A percentile compares a stretch with the other conserved stretches of the same genome.
Conservation (phyloP, 2,329 filamentous ascomycete genomes). For the Macrophomina phaseolina region DNA sequence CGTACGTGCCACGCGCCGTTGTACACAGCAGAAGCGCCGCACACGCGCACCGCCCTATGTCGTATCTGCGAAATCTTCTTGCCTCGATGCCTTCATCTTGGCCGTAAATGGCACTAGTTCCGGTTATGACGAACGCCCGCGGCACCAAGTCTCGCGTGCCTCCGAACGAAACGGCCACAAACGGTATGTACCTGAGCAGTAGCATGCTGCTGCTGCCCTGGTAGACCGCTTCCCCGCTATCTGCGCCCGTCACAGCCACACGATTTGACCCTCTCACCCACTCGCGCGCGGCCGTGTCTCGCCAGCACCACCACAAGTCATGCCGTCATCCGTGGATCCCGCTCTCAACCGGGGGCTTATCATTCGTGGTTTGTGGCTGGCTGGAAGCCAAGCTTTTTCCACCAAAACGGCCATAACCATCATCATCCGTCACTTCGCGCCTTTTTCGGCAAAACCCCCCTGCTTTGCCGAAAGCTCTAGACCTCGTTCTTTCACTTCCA, state of each 20-base stretch:
- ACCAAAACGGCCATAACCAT: neutral
- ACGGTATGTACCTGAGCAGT: neutral
- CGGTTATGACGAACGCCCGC: no score
- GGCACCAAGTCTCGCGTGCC: no score
- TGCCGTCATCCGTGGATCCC: conserved; percentile 5
- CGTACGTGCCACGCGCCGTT: no score
- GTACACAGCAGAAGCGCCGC: no score
- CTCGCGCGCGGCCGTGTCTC: neutral
- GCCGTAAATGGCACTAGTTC: no score
- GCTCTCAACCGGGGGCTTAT: neutral
- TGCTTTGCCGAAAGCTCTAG: neutral
- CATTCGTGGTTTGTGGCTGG: conserved; percentile 16
- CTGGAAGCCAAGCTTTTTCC: conserved; percentile 12
- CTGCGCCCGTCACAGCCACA: conserved; percentile 2
- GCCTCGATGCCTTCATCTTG: no score
- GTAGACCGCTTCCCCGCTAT: conserved; percentile 3
- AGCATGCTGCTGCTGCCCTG: neutral
- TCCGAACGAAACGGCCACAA: no score
- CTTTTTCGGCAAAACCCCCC: neutral
- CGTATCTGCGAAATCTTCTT: no score
- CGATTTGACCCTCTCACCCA: neutral
- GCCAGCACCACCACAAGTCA: neutral
- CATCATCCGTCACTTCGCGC: no score
- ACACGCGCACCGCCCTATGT: no score
- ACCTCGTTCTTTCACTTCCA: neutral